Conservation (phyloP, 108 stramenopile species). For the Cafeteria roenbergensis region DNA sequence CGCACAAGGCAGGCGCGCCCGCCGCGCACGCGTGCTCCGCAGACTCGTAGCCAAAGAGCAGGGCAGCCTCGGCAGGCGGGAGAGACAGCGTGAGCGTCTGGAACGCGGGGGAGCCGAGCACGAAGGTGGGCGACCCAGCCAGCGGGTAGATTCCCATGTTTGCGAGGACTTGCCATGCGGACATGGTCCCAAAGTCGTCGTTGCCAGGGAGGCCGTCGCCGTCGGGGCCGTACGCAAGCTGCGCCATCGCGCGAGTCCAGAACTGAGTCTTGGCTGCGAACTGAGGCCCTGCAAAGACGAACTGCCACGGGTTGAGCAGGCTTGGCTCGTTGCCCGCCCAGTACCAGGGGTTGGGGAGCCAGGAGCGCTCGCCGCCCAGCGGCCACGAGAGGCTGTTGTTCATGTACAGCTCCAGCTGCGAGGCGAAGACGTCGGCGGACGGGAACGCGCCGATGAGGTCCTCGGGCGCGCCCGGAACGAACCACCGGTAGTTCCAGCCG, state of each 20-base stretch:
- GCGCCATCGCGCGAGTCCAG: background rate
- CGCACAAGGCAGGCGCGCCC: too few species aligned
- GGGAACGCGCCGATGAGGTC: background rate
- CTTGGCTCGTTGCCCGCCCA: constrained; percentile 23
- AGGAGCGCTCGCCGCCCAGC: constrained; percentile 7
- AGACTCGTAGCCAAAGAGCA: background rate
- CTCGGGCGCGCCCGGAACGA: background rate
- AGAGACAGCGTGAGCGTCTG: background rate
- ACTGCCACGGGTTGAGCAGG: constrained; percentile 3
- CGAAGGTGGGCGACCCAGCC: constrained; percentile 7
- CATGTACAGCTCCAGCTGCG: background rate
- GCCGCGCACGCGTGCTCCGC: too few species aligned
- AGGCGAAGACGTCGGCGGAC: background rate
- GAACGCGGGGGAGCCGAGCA: constrained; percentile 11
- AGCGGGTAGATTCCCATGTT: constrained; percentile 13
- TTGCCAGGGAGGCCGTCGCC: constrained; percentile 19
- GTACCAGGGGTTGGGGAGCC: constrained; percentile 23
- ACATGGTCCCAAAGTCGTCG: constrained; percentile 26
- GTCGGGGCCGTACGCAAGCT: background rate
- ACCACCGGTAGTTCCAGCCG: constrained; percentile 11
- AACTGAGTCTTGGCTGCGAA: background rate
- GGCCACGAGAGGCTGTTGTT: background rate
- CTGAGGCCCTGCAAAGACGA: background rate
- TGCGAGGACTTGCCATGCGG: constrained; percentile 6
- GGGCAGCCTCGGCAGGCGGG: background rate